Base-by-base conservation (phyloP, 164 flowering plant species). In the Berberis thunbergii region DNA sequence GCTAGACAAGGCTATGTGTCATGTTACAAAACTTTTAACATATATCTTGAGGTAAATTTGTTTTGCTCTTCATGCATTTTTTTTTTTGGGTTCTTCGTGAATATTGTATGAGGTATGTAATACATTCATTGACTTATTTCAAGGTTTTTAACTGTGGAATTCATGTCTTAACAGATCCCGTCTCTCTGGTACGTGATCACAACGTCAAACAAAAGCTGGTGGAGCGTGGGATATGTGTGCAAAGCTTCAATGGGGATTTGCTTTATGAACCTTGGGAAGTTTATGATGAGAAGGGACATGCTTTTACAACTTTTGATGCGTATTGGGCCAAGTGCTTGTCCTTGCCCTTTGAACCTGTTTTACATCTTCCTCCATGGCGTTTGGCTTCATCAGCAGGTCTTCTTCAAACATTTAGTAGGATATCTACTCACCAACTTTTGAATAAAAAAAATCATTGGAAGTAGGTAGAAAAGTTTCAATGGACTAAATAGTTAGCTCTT, bases 181-280 rank as follows among this genome's bases (percentile, higher is more conserved):
- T 86, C 66, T 88, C 98, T 8, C 86, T 93, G 63, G 88, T 87
- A 60, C 90, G 98, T 55, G 98, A 93, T 75, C 96, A 88, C 71
- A 70, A 67, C 45, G 74, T 87, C 68, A 93, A 93, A 74, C 83
- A 87, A 72, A 80, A 86, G 62, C 75, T 93, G 46, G 82, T 65
- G 49, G 97, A 84, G 71, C 78, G 64, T 49, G 94, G 89, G 50
- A 74, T 90, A 59, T 69, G 79, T 49, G 96, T 93, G 57, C 81
- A 81, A 68, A 90, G 90, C 78, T 86, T 77, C 69, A 88, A 83
- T 69, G 96, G 84, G 57, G 98, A 93, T 71, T 72, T 93, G 61
- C 67, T 93, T 68, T 77, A 76, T 70, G 91, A 89, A 66, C 96
- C 98, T 41, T 93, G 97, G 97, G 94, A 88, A 69, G 81, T 89